Base-by-base conservation (phyloP, 371 early-diverging fungal genomes). In the Apophysomyces trapeziformis region DNA sequence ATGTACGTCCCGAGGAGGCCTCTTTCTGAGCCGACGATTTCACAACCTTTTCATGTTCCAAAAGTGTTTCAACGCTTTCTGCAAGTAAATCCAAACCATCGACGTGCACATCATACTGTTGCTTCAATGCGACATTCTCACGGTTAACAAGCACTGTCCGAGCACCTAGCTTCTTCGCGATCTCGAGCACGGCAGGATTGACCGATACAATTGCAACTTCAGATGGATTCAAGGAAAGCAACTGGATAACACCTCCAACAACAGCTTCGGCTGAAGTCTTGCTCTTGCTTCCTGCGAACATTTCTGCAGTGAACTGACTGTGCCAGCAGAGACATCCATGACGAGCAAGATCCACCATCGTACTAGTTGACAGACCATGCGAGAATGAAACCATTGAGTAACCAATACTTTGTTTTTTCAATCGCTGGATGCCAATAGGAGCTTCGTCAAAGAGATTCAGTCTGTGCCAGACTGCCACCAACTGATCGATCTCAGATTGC, bases 281-380 rank as follows among this genome's bases (percentile, higher is more conserved):
- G 18, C 66, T 59, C 58, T 57, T 63, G 46, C 68, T 71, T 38
- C 68, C 69, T 45, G 69, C 64, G 45, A 80, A 70, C 63, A 77
- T 72, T 50, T 80, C 78, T 54, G 73, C 68, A 38, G 74, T 68
- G 56, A 80, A 71, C 58, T 80, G 81, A 54, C 78, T 74, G 39
- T 80, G 75, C 81, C 77, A 80, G 73, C 76, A 77, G 46, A 80
- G 73, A 56, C 76, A 74, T 32, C 70, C 70, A 56, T 67, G 68
- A 26, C 76, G 77, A 39, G 81, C 81, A 37, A 72, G 68, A 38
- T 74, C 71, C 58, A 80, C 68, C 76, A 80, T 72, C 9, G 76
- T 73, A 45, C 78, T 70, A 32, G 76, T 77, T 16, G 71, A 71
- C 58, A 80, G 71, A 2, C 60, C 64, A 47, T 66, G 66, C 45